These are phyloP conservation scores for Vaccinium myrtillus DNA, from an alignment of 148 eudicot genomes.

Conservation along the genomic window DNA sequence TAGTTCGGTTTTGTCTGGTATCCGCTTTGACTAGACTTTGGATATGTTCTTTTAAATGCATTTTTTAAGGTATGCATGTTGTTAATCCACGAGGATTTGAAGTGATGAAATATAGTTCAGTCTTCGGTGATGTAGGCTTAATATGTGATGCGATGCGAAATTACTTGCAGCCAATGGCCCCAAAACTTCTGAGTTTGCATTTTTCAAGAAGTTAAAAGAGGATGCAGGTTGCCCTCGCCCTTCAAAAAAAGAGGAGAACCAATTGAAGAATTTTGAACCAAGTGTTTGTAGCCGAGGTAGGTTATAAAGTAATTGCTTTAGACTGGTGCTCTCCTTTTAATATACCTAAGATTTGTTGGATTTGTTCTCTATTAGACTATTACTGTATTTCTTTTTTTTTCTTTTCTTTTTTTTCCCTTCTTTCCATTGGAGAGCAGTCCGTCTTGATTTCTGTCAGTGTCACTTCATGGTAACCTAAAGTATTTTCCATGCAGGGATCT, in stretches of 20 bases:
- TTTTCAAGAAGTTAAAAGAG: constrained; percentile 64
- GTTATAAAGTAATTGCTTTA: constrained; percentile 12
- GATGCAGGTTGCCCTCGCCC: constrained; percentile 27
- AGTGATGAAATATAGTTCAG: neutral
- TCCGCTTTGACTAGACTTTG: neutral
- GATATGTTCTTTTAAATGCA: neutral
- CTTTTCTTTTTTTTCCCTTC: neutral
- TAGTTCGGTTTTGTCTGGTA: neutral
- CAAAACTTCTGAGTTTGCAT: constrained; percentile 80
- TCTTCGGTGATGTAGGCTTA: neutral
- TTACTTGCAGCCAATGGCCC: constrained; percentile 45
- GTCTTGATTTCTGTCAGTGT: neutral
- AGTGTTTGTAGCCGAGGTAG: constrained; percentile 37
- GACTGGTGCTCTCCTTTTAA: neutral
- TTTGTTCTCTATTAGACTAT: neutral
- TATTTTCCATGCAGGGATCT: constrained; percentile 30
- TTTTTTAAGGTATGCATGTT: neutral
- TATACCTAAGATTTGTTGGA: neutral
- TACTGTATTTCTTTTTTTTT: neutral
- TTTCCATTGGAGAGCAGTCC: neutral
- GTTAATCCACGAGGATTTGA: constrained; percentile 4
- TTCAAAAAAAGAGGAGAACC: constrained; percentile 22
- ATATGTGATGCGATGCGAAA: neutral
- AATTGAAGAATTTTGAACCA: constrained; percentile 21
- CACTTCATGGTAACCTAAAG: neutral